A percentile compares a stretch with the other conserved stretches of the same genome.
Evolutionary conservation across 148 eudicot genomes (phyloP).

Genomic region (Beta vulgaris): DNA sequence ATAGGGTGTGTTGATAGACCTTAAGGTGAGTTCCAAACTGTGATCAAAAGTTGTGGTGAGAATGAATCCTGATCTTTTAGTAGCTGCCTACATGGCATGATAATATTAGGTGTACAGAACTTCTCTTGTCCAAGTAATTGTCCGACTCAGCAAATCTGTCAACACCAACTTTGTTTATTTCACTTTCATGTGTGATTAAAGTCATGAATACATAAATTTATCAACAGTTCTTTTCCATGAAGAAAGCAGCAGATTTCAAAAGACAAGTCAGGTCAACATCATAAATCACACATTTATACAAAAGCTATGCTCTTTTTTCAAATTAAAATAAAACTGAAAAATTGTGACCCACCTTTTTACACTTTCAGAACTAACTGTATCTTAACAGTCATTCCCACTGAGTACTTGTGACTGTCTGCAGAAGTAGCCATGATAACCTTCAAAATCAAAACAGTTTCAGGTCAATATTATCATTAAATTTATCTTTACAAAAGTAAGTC

Average conservation of each 20-base stretch:
- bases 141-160: slow-evolving; percentile 12
- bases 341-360: not conserved
- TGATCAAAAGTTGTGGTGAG: slow-evolving; percentile 22
- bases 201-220: slow-evolving; percentile 1
- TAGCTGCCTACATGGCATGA: slow-evolving; percentile 31
- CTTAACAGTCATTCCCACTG: slow-evolving; percentile 21
- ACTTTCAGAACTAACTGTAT: slow-evolving; percentile 4
- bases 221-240: not conserved
- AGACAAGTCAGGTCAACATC: slow-evolving; percentile 21
- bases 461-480: slow-evolving; percentile 2
- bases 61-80: slow-evolving; percentile 23
- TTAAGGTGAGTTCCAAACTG: slow-evolving; percentile 3
- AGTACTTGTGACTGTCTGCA: slow-evolving; percentile 20
- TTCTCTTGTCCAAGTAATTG: slow-evolving; percentile 28
- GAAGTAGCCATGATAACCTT: not conserved
- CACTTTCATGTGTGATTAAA: slow-evolving; percentile 16
- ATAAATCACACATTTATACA: not conserved
- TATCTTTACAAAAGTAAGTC: not conserved
- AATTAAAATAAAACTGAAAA: no score
- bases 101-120: slow-evolving; percentile 15
- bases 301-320: slow-evolving; percentile 6
- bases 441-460: slow-evolving; percentile 3
- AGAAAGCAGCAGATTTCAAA: not conserved
- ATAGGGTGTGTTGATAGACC: slow-evolving; percentile 13
- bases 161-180: slow-evolving; percentile 10